phyloP scores from a whole-genome alignment of 495 filamentous ascomycete genomes.

The Aspergillus nidulans region DNA sequence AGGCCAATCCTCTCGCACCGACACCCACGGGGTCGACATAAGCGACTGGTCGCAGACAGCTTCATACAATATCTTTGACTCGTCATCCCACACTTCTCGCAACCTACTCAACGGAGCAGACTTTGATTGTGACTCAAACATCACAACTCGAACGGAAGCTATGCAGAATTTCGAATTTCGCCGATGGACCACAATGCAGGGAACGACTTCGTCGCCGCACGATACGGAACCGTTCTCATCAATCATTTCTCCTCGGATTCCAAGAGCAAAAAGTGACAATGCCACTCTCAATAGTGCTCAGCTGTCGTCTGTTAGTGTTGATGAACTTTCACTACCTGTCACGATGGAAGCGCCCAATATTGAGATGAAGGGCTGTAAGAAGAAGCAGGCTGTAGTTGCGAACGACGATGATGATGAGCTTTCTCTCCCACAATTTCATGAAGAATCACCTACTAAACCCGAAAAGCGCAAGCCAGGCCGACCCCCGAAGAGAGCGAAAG shows the following conservation, averaged over 20 bases:
- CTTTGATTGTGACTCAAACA: constrained; percentile 5
- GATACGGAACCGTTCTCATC: constrained; percentile 43
- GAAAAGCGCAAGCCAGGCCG: constrained; percentile 23
- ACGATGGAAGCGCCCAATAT: constrained; percentile 19
- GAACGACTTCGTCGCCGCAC: constrained; percentile 29
- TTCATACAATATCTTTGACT: constrained; percentile 28
- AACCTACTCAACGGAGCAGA: constrained; percentile 1
- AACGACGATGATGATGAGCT: constrained; percentile 34
- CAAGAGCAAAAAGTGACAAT: constrained; percentile 25
- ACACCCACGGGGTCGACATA: background rate
- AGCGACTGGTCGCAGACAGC: constrained; percentile 11
- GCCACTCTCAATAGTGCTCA: constrained; percentile 11
- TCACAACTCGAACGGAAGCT: constrained; percentile 6
- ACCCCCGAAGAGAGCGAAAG: constrained; percentile 20
- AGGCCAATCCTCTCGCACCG: background rate
- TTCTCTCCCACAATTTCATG: constrained; percentile 5
- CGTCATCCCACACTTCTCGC: constrained; percentile 4
- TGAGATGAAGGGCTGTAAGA: constrained; percentile 33
- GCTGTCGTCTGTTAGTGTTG: constrained; percentile 22
- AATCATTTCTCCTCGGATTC: constrained; percentile 19
- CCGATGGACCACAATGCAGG: constrained; percentile 27
- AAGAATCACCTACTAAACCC: background rate
- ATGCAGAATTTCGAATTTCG: constrained; percentile 14
- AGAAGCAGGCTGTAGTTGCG: constrained; percentile 25
- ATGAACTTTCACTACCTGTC: constrained; percentile 28